These are phyloP conservation scores for Trypanosoma vivax DNA, from an alignment of 208 protist genomes.

Conservation along the genomic window DNA sequence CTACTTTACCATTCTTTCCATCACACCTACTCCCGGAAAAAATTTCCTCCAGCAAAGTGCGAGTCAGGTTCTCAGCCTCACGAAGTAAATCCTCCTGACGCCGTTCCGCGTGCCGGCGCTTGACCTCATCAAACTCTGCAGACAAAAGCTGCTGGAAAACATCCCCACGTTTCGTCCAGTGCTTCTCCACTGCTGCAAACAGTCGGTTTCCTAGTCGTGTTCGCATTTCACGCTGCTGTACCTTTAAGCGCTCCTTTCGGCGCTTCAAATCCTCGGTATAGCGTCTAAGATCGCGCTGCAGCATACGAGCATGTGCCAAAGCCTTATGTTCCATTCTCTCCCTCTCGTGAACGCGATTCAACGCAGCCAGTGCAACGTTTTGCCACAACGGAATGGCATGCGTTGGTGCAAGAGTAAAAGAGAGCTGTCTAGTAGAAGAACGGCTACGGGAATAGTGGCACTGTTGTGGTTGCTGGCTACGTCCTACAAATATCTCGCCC, in stretches of 20 bases:
- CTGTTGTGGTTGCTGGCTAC: background rate
- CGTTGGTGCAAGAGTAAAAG: slow-evolving; percentile 33
- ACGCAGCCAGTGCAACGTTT: slow-evolving; percentile 42
- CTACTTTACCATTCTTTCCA: background rate
- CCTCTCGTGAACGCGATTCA: slow-evolving; percentile 17
- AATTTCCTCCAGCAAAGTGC: slow-evolving; percentile 61
- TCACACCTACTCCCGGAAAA: slow-evolving; percentile 15
- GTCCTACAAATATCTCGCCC: no score
- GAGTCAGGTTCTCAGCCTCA: slow-evolving; percentile 69
- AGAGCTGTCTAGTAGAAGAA: slow-evolving; percentile 16
- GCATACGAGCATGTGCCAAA: slow-evolving; percentile 9
- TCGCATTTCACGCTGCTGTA: slow-evolving; percentile 52
- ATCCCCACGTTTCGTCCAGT: slow-evolving; percentile 53
- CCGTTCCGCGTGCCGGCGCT: slow-evolving; percentile 46
- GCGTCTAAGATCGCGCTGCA: slow-evolving; percentile 35
- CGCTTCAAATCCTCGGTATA: slow-evolving; percentile 47
- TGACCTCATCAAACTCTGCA: slow-evolving; percentile 69
- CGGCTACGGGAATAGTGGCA: background rate
- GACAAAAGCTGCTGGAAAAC: slow-evolving; percentile 53
- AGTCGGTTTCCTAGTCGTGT: slow-evolving; percentile 39
- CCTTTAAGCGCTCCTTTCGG: slow-evolving; percentile 33
- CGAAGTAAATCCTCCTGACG: slow-evolving; percentile 73
- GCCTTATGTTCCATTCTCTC: slow-evolving; percentile 19
- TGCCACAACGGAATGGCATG: slow-evolving; percentile 59
- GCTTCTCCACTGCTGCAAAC: slow-evolving; percentile 22